These are phyloP conservation scores for Comarum palustre DNA, from an alignment of 306 rosid species.

Conservation along the genomic window DNA sequence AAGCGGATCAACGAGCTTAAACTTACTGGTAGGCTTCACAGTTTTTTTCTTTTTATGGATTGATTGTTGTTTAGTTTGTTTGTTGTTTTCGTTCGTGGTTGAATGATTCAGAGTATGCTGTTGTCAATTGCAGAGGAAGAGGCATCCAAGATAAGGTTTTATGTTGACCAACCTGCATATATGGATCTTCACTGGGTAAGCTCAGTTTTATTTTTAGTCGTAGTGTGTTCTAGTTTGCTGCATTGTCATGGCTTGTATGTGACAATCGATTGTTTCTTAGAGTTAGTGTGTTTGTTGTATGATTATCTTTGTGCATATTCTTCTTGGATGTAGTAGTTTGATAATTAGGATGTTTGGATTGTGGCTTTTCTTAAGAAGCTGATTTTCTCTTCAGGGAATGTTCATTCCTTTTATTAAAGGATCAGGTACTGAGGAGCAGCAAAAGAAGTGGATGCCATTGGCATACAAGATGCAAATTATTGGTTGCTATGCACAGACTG, in stretches of 20 bases:
- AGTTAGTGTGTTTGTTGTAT: conserved; percentile 9
- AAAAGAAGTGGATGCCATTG: conserved; percentile 76
- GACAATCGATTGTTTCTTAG: background rate
- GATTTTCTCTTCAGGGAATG: conserved; percentile 64
- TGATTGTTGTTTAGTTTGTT: background rate
- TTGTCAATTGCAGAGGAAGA: conserved; percentile 62
- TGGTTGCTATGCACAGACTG: conserved; percentile 99
- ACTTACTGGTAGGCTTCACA: conserved; percentile 52
- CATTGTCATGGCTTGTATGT: background rate
- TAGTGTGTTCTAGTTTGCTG: conserved; percentile 13
- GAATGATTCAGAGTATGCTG: conserved; percentile 8
- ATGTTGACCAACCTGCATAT: conserved; percentile 75
- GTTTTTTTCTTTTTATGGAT: background rate
- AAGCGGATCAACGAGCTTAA: conserved; percentile 73
- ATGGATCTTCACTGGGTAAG: conserved; percentile 98
- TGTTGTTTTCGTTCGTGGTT: background rate
- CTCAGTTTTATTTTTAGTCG: conserved; percentile 20
- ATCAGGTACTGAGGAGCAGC: conserved; percentile 92
- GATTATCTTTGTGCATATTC: conserved; percentile 6
- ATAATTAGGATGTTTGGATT: conserved; percentile 4
- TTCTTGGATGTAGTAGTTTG: background rate
- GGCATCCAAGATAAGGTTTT: conserved; percentile 61
- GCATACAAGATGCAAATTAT: conserved; percentile 90
- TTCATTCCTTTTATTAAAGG: conserved; percentile 85
- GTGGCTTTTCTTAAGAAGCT: conserved; percentile 17